Evolutionary conservation across 2,329 filamentous ascomycete genomes (phyloP), one percentile per base, ranked within the genome.

Genomic region (Paradendryphiella salina): DNA sequence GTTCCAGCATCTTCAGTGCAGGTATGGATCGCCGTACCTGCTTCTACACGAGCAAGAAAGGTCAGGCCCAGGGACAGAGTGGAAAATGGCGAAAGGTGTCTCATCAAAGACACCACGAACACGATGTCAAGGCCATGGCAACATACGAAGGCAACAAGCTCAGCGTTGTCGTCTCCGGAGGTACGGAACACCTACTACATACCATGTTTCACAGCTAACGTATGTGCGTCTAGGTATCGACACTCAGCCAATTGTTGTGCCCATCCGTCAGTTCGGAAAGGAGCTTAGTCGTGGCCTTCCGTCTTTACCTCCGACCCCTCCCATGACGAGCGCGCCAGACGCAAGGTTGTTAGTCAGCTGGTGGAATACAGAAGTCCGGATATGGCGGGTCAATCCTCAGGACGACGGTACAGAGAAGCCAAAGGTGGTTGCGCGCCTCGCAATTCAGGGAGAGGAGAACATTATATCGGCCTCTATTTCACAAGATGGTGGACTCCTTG

Each of bases 41-140:
- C 5, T 79, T 93, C 37, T 96, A 95, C 76, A 88, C 86, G 1
- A 65, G 61, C 37, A 69, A 66, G 52, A 70, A 66, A 28, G 54
- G 58, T 2, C 50, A 52, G 2, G 47, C 52, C 8, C 61, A 59
- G 32, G 59, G 73, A 71, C 59, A 83, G 86, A 56, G 48, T 8
- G 67, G 65, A 17, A 66, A 66, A 20, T 99, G 94, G 94, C 83
- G 83, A 51, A 93, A 94, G 72, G 81, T 90, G n/a, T 88, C 85
- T 73, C 90, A 96, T 68, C 83, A 89, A 60, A 82, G 90, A 67
- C 92, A 93, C 68, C 94, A 99, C 69, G 85, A 87, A 37, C 92
- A 97, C 72, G 94, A 99, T 76, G 91, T 97, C 65, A 97, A 97
- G 77, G 84, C 90, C 1, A 89, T 97, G 84, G 89, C 91, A 28